Percentiles rank a stretch among this genome's conserved stretches.
Conservation (phyloP, 2,329 filamentous ascomycete species). For the Fusarium subglutinans region DNA sequence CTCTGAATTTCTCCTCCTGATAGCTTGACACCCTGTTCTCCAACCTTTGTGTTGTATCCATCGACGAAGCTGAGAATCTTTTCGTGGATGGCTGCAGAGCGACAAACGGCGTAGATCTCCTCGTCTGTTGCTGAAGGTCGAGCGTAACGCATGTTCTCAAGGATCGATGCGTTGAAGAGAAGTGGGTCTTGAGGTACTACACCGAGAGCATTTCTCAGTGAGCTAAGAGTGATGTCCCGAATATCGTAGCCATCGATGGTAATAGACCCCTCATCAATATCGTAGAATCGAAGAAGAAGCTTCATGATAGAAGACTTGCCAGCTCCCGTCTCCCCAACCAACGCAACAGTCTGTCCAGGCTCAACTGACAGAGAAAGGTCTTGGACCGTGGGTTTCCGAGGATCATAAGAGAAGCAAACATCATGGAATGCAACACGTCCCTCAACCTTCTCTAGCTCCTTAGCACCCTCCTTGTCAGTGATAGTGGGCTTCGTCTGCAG, state of each 20-base stretch:
- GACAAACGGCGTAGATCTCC: constrained; percentile 68
- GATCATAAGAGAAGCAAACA: constrained; percentile 65
- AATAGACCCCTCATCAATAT: constrained; percentile 63
- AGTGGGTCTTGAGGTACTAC: constrained; percentile 72
- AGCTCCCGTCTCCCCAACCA: constrained; percentile 70
- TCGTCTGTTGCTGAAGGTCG: constrained; percentile 67
- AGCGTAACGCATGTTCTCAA: constrained; percentile 73
- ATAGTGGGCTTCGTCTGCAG: constrained; percentile 67
- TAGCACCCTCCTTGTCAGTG: constrained; percentile 56
- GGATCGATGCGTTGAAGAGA: constrained; percentile 71
- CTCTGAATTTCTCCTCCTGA: constrained; percentile 67
- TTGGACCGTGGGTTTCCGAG: constrained; percentile 59
- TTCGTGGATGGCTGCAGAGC: constrained; percentile 70
- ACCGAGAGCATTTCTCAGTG: constrained; percentile 66
- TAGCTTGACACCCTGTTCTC: constrained; percentile 67
- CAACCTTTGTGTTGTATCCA: constrained; percentile 57
- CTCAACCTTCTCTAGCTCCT: constrained; percentile 53
- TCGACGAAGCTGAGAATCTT: constrained; percentile 68
- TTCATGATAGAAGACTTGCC: constrained; percentile 72
- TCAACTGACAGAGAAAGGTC: constrained; percentile 58
- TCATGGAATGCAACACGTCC: constrained; percentile 64
- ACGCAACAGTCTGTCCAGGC: constrained; percentile 65
- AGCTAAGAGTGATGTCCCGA: constrained; percentile 65
- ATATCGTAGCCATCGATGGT: constrained; percentile 68
- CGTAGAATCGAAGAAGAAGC: constrained; percentile 69